Evolutionary conservation across 2,329 filamentous ascomycete species (phyloP).

Genomic region (Aspergillus quadrilineatus): DNA sequence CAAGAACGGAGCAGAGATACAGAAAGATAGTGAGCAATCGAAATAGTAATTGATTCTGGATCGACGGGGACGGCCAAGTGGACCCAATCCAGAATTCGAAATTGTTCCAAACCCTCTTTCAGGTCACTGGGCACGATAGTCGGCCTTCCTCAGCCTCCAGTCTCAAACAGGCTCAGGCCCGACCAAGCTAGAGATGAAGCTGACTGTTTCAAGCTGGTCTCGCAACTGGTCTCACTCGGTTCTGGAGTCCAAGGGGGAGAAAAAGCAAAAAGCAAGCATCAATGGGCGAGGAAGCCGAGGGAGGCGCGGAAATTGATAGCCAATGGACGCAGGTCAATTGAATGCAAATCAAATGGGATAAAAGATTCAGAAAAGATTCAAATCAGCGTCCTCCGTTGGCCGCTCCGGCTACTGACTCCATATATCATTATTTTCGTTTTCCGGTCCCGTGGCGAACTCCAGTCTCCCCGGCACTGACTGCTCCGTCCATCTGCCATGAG

Average conservation of each 20-base stretch:
- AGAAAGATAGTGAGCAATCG: slow-evolving; percentile 13
- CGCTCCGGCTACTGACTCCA: not conserved
- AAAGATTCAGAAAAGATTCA: slow-evolving; percentile 6
- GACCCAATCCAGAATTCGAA: slow-evolving; percentile 4
- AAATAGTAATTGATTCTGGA: slow-evolving; percentile 8
- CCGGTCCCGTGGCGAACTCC: not conserved
- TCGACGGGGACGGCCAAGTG: slow-evolving; percentile 10
- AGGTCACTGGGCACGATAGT: no score
- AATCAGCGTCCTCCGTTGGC: not conserved
- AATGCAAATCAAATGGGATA: slow-evolving; percentile 12
- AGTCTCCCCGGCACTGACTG: not conserved
- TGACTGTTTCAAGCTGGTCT: not conserved
- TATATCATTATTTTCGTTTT: not conserved
- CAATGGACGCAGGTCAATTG: not conserved
- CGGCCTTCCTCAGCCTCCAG: not conserved
- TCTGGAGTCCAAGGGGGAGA: not conserved
- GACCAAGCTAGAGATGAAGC: not conserved
- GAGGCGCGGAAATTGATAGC: slow-evolving; percentile 15
- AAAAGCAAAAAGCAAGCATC: slow-evolving; percentile 3
- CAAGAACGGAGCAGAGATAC: slow-evolving; percentile 13
- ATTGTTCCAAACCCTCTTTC: not conserved
- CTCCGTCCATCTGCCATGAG: not conserved
- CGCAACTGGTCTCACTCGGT: not conserved
- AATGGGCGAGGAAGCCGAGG: slow-evolving; percentile 8
- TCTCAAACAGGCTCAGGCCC: not conserved